phyloP scores from a whole-genome alignment of 371 early-diverging fungal species.

The Lichtheimia ornata region DNA sequence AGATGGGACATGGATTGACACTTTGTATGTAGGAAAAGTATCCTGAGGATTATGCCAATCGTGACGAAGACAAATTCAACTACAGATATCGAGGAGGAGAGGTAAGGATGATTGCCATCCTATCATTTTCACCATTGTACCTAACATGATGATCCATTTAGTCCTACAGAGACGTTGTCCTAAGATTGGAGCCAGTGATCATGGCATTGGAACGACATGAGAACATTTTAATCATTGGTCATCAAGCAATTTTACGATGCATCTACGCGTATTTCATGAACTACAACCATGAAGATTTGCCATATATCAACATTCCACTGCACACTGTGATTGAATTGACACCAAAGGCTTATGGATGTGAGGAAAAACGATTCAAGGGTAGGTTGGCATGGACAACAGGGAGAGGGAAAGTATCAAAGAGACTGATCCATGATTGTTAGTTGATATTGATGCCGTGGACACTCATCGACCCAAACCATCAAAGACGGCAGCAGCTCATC shows the following conservation, averaged over 20 bases:
- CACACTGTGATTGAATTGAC: conserved; percentile 97
- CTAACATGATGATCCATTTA: conserved; percentile 1
- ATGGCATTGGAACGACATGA: conserved; percentile 97
- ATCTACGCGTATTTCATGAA: conserved; percentile 95
- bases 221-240: conserved; percentile 94
- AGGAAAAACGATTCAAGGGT: conserved; percentile 83
- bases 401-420: background rate
- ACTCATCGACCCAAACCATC: conserved; percentile 74
- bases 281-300: conserved; percentile 88
- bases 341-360: conserved; percentile 95
- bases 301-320: conserved; percentile 96
- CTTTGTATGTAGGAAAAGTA: conserved; percentile 40
- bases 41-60: conserved; percentile 87
- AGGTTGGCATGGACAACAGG: background rate
- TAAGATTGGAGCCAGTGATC: conserved; percentile 77
- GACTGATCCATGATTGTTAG: conserved; percentile 20
- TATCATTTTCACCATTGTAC: background rate
- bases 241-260: conserved; percentile 93
- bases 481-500: background rate
- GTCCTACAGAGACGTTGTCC: conserved; percentile 78
- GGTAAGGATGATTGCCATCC: conserved; percentile 21
- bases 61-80: conserved; percentile 95
- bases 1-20: background rate
- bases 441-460: conserved; percentile 87
- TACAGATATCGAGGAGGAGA: conserved; percentile 95